phyloP scores from a whole-genome alignment of 1,284 basidiomycete genomes.

The Peniophora sp. region DNA sequence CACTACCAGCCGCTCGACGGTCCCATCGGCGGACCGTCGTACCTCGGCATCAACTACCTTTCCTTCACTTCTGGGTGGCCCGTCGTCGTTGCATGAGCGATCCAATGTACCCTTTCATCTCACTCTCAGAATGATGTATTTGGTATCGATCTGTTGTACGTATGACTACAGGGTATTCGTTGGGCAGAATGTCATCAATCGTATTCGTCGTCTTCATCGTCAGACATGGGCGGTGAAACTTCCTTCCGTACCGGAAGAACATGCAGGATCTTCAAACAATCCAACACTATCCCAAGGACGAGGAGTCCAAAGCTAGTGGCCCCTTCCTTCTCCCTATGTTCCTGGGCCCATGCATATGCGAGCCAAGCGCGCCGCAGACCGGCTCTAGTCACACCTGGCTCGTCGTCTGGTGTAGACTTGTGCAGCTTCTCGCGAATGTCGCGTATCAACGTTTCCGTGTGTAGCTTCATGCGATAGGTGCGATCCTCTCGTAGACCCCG shows the following conservation, averaged over 20 bases:
- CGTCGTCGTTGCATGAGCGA: constrained; percentile 6
- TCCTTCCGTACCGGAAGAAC: neutral
- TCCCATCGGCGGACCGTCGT: constrained; percentile 6
- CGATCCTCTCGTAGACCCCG: neutral
- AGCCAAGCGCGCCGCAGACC: constrained; percentile 51
- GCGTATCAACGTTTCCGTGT: neutral
- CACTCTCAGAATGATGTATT: too few relatives aligned
- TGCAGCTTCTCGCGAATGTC: constrained; percentile 22
- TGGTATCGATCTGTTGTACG: too few relatives aligned
- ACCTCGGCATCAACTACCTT: constrained; percentile 14
- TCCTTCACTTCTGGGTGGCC: constrained; percentile 15
- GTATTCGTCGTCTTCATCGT: too few relatives aligned
- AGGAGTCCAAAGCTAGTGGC: constrained; percentile 63
- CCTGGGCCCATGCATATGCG: constrained; percentile 50
- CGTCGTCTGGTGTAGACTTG: neutral
- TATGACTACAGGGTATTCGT: too few relatives aligned
- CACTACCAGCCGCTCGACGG: constrained; percentile 10
- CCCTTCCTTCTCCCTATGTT: constrained; percentile 41
- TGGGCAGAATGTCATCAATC: too few relatives aligned
- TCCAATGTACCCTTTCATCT: too few relatives aligned
- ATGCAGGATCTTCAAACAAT: constrained; percentile 43
- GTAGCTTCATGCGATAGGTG: neutral
- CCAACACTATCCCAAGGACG: constrained; percentile 49
- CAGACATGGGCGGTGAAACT: too few relatives aligned
- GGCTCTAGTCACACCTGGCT: constrained; percentile 10